Evolutionary conservation across 1,284 basidiomycete species (phyloP).

Genomic region (Leccinum proliferum): DNA sequence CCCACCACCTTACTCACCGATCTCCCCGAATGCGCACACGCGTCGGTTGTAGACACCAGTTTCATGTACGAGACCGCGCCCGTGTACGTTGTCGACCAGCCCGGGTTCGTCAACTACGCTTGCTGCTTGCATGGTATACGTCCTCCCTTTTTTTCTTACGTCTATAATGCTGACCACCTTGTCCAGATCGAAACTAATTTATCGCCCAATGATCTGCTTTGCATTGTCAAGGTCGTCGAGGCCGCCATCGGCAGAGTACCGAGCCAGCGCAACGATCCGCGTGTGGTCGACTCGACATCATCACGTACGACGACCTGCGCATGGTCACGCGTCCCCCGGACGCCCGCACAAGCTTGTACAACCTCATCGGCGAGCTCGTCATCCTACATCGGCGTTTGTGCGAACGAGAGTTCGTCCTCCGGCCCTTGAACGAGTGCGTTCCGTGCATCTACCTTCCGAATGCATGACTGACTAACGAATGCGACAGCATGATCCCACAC

Average conservation of each 20-base stretch:
- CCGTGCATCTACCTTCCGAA: not conserved
- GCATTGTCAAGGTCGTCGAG: slow-evolving; percentile 72
- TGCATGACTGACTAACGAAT: not conserved
- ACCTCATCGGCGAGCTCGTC: slow-evolving; percentile 61
- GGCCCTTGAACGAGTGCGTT: slow-evolving; percentile 74
- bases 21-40: slow-evolving; percentile 19
- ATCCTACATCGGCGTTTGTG: slow-evolving; percentile 74
- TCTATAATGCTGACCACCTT: not conserved
- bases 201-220: slow-evolving; percentile 56
- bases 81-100: slow-evolving; percentile 95
- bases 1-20: slow-evolving; percentile 19
- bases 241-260: slow-evolving; percentile 74
- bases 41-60: slow-evolving; percentile 71
- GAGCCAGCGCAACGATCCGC: slow-evolving; percentile 29
- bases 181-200: slow-evolving; percentile 13
- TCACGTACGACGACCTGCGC: slow-evolving; percentile 68
- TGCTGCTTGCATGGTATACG: slow-evolving; percentile 75
- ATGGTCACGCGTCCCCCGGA: slow-evolving; percentile 53
- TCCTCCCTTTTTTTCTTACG: not conserved
- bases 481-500: slow-evolving; percentile 62
- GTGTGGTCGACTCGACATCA: slow-evolving; percentile 88
- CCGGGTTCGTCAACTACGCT: slow-evolving; percentile 86
- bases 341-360: slow-evolving; percentile 38
- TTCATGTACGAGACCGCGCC: slow-evolving; percentile 93
- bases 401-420: slow-evolving; percentile 91